Evolutionary conservation across 768 basidiomycete species (phyloP), one percentile per base, ranked within the genome.

Genomic region (Tricholoma bakamatsutake): DNA sequence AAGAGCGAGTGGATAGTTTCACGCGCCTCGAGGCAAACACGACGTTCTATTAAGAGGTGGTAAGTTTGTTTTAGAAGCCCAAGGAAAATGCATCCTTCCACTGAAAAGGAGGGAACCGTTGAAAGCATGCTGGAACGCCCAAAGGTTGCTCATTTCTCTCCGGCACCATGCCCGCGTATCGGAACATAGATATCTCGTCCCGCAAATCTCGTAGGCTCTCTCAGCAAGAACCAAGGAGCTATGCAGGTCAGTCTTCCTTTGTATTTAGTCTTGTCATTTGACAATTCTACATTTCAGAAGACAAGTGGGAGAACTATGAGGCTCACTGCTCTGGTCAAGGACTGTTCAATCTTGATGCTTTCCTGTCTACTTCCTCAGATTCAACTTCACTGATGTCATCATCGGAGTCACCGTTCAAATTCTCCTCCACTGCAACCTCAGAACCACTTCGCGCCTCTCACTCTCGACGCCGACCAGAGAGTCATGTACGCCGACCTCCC

Each of bases 401-500:
- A 37, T n/a, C 55, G 33, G 8, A 17, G 17, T 17, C 35, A 42
- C 33, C 49, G 27, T 17, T 27, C 39, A 17, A 27, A 4, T 27
- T 34, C 47, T 34, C 49, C 30, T 1, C 46, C 27, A 34, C 28
- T 4, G 42, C 57, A 53, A 42, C 27, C 31, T 37, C 54, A 8
- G 52, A 28, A 15, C 18, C 34, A 15, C 56, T 28, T 50, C 58
- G 52, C 10, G 24, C 56, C 28, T 62, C 65, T 24, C 66, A 66
- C 58, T 55, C 63, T 11, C 64, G 59, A 37, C 61, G 61, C 11
- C 65, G 67, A 18, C 62, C 67, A 69, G 64, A 69, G 66, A 63
- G 66, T 64, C 81, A 85, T 64, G 79, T 88, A 34, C 79, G 82
- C 31, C 82, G 88, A 18, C 88, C 88, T 1, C 78, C 85, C 42